Conservation (phyloP, 2,329 filamentous ascomycete species). For the Periconia digitata region DNA sequence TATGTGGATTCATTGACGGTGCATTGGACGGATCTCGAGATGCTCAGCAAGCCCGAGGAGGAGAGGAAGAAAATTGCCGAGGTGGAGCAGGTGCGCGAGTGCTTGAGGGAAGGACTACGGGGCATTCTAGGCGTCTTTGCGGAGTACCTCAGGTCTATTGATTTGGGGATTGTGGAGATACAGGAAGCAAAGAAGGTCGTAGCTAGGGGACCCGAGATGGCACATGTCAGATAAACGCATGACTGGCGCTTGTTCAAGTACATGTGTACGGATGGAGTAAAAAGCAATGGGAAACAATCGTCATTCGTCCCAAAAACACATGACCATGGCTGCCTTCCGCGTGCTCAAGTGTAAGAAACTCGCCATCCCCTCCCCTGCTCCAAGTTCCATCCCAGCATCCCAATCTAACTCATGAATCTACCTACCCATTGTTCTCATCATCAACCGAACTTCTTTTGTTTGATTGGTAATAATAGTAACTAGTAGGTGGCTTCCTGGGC, state of each 20-base stretch:
- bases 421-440: too few species aligned
- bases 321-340: too few species aligned
- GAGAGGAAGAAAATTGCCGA: conserved; percentile 55
- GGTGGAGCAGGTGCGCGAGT: conserved; percentile 68
- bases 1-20: conserved; percentile 62
- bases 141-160: conserved; percentile 70
- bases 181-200: conserved; percentile 55
- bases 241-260: neutral
- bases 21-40: conserved; percentile 79
- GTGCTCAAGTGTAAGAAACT: too few species aligned
- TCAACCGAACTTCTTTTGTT: too few species aligned
- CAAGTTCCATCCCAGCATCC: too few species aligned
- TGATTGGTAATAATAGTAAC: too few species aligned
- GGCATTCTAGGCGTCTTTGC: conserved; percentile 72
- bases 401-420: too few species aligned
- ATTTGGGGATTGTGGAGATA: conserved; percentile 70
- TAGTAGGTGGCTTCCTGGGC: too few species aligned
- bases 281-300: too few species aligned
- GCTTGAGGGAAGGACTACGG: conserved; percentile 65
- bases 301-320: too few species aligned
- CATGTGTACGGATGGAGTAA: neutral
- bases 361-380: too few species aligned
- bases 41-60: conserved; percentile 49
- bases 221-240: conserved; percentile 8
- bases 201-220: conserved; percentile 26